Evolutionary conservation across 1,284 basidiomycete species (phyloP), one percentile per base, ranked within the genome.

Genomic region (Schizopora paradoxa): DNA sequence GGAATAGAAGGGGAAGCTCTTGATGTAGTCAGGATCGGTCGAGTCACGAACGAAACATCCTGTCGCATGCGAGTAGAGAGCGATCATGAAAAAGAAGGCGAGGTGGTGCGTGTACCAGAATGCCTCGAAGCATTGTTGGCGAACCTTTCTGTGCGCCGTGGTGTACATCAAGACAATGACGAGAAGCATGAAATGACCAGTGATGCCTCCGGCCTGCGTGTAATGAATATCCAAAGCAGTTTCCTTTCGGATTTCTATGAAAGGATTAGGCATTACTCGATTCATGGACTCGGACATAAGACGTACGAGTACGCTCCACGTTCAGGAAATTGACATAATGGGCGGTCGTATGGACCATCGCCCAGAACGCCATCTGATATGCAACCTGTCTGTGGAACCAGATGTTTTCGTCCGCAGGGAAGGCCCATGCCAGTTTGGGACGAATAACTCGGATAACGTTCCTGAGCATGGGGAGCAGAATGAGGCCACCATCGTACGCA

Each of bases 101-200:
- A 91, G 77, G 58, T 92, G 90, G 55, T 92, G 89, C 18, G 89
- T 91, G 65, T 91, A 92, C 91, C 90, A 93, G 70, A 94, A 94
- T 0, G 79, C 87, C 64, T 94, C 91, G 63, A 92, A 93, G 67
- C 82, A 88, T 65, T 91, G 87, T 51, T 77, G 63, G 55, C 90
- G 83, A 53, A 94, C 79, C 65, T 85, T 89, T 57, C 77, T 71
- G 64, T 91, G 86, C 3, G 89, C 87, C 22, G 88, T 90, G 37
- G 82, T 77, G 63, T 91, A 91, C 73, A 90, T 89, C 54, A 89
- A 62, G 52, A 91, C 64, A 86, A 93, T 91, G 62, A 91, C 82
- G 52, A 93, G 71, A 33, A 91, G 75, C 87, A 91, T 89, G 64
- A 90, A 85, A 63, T 94, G 91, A 10, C 91, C 91, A 1, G 89